phyloP scores from a whole-genome alignment of 2,329 filamentous ascomycete genomes.

The Botrytis sinoallii region DNA sequence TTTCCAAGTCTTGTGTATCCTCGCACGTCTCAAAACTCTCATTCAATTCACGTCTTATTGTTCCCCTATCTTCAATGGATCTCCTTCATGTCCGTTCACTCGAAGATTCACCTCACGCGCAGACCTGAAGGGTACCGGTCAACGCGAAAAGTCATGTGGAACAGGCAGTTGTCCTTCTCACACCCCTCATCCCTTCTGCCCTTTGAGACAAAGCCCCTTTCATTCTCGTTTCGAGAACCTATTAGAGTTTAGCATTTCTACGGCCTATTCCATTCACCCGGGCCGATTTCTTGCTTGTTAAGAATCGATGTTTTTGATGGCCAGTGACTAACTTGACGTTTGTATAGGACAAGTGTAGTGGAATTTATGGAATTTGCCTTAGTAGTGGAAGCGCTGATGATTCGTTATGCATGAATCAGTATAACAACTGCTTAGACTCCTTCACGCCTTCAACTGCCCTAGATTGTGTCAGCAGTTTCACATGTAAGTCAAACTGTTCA shows the following conservation, averaged over 20 bases:
- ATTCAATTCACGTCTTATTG: not conserved
- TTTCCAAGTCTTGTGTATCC: not conserved
- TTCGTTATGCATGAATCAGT: slow-evolving; percentile 22
- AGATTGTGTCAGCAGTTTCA: slow-evolving; percentile 21
- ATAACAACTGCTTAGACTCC: slow-evolving; percentile 24
- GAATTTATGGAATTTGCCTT: slow-evolving; percentile 22
- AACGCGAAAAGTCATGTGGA: not conserved
- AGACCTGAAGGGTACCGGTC: not conserved
- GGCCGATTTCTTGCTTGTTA: not conserved
- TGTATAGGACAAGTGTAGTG: slow-evolving; percentile 21
- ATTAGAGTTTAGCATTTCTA: not conserved
- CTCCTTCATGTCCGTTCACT: not conserved
- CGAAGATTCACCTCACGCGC: not conserved
- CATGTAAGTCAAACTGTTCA: not conserved
- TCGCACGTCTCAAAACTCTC: not conserved
- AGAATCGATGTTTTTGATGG: not conserved
- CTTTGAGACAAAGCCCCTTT: not conserved
- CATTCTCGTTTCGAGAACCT: not conserved
- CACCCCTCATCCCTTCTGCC: not conserved
- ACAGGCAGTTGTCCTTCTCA: not conserved
- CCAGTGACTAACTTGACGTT: not conserved
- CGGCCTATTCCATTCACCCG: not conserved
- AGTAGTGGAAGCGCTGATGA: slow-evolving; percentile 18
- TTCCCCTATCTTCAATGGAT: too few species aligned
- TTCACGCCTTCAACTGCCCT: slow-evolving; percentile 20